Percentiles rank a stretch among this genome's conserved stretches.
phyloP scores from a whole-genome alignment of 768 basidiomycete genomes.

The Boletales sp. region DNA sequence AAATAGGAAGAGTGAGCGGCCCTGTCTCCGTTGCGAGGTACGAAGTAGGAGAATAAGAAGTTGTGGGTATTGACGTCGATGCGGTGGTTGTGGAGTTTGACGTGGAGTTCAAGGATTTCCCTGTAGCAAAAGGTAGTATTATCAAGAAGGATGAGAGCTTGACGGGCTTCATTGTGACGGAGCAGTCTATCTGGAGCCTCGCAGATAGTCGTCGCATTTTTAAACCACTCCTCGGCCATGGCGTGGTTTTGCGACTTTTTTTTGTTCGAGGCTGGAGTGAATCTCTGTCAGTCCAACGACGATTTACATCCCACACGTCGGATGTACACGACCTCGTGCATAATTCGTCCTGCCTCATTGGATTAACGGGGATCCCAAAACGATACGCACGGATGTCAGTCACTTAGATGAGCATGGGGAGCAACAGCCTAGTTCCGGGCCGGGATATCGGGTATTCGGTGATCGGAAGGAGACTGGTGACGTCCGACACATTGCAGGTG shows the following conservation, averaged over 20 bases:
- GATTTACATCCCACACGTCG: neutral
- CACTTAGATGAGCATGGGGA: neutral
- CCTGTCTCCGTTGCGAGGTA: conserved; percentile 17
- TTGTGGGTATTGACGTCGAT: neutral
- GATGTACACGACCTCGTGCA: neutral
- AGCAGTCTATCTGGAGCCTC: neutral
- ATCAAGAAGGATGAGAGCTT: neutral
- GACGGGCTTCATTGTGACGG: neutral
- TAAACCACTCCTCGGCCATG: neutral
- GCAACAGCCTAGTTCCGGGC: neutral
- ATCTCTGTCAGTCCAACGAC: no score
- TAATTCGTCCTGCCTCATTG: neutral
- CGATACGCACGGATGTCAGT: neutral
- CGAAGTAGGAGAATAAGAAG: neutral
- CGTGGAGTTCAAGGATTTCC: neutral
- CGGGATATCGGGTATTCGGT: neutral
- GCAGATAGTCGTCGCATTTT: neutral
- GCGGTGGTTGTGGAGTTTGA: neutral
- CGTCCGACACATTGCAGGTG: no score
- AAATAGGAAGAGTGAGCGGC: conserved; percentile 32
- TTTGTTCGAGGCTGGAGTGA: no score
- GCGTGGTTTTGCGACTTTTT: neutral
- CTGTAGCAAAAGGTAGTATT: conserved; percentile 4
- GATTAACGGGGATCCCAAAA: neutral
- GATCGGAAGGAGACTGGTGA: neutral